Evolutionary conservation across 768 basidiomycete genomes (phyloP), one percentile per base, ranked within the genome.

Genomic region (Rhizopogon sp.): DNA sequence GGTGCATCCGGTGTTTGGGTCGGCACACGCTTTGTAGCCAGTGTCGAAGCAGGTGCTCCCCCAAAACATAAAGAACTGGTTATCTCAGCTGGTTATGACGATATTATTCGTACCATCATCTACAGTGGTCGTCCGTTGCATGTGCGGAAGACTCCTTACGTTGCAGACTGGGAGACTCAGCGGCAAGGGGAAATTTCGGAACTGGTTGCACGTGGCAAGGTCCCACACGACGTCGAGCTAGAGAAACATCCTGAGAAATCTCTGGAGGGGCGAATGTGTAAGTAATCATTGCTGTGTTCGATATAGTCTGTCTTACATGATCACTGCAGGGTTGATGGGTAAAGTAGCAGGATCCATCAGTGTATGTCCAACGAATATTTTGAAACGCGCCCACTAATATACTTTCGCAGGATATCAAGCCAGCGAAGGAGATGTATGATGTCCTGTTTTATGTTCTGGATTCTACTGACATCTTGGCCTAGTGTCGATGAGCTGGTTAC

Each of bases 1-100:
- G 92, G 92, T 45, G 92, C 91, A 5, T 76, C 85, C 3, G 92
- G 86, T 43, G 87, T 93, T 3, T 94, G 92, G 92, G 89, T 91
- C 39, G 88, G 88, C 40, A 93, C 90, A 5, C 84, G 90, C 39
- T 93, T 93, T 64, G 89, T 92, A 41, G 89, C 90, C 10, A 84
- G 85, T 61, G 82, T 77, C 39, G 89, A 93, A 67, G 89, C 91
- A 0, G 87, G 84, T 39, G 91, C 90, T 2, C 85, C 90, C 10
- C 80, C 80, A 35, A 79, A 68, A 60, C 88, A 90, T 68, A 90
- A 90, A 65, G 78, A 89, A 50, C 71, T 81, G 52, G 74, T 89
- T 11, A 49, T 89, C 25, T 77, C 74, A 16, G 87, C 88, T 7
- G 85, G 84, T n/a, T 85, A 87, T 55, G 89, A 90, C 56, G 91